phyloP scores from a whole-genome alignment of 495 filamentous ascomycete species.

The Trichoderma erinaceum region DNA sequence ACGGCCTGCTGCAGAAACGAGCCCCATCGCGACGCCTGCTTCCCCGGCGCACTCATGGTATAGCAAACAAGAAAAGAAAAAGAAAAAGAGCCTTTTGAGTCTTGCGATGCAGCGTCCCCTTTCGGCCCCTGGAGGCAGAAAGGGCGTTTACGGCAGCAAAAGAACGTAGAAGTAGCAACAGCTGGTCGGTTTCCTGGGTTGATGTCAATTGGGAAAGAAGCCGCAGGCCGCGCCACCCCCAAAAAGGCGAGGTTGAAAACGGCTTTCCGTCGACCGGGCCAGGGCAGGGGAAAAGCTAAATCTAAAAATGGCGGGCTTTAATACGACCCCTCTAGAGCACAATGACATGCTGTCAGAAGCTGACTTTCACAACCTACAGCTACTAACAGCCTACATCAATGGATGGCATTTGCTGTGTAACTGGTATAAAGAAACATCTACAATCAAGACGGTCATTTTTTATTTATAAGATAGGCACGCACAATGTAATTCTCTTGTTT shows the following conservation, averaged over 20 bases:
- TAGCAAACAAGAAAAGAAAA: slow-evolving; percentile 7
- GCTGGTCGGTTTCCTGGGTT: not conserved
- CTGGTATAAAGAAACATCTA: too few species aligned
- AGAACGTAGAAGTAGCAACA: too few species aligned
- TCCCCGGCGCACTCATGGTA: slow-evolving; percentile 32
- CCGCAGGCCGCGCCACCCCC: not conserved
- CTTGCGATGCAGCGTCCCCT: not conserved
- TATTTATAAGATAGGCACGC: too few species aligned
- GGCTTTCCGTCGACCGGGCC: not conserved
- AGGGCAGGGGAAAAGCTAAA: not conserved
- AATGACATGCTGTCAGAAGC: too few species aligned
- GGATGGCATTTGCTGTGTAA: too few species aligned
- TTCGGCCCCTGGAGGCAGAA: slow-evolving; percentile 5
- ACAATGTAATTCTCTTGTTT: too few species aligned
- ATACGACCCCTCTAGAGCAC: not conserved
- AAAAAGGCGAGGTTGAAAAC: not conserved
- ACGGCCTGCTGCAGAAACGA: slow-evolving; percentile 88
- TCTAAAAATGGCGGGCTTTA: not conserved
- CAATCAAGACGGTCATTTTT: too few species aligned
- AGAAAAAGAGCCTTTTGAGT: not conserved
- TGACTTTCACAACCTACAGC: too few species aligned
- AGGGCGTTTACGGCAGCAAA: not conserved
- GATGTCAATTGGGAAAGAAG: not conserved
- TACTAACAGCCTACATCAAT: too few species aligned
- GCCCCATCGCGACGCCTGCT: slow-evolving; percentile 58